These are phyloP conservation scores for Populus hybrid DNA, from an alignment of 441 rosid species.

Conservation along the genomic window DNA sequence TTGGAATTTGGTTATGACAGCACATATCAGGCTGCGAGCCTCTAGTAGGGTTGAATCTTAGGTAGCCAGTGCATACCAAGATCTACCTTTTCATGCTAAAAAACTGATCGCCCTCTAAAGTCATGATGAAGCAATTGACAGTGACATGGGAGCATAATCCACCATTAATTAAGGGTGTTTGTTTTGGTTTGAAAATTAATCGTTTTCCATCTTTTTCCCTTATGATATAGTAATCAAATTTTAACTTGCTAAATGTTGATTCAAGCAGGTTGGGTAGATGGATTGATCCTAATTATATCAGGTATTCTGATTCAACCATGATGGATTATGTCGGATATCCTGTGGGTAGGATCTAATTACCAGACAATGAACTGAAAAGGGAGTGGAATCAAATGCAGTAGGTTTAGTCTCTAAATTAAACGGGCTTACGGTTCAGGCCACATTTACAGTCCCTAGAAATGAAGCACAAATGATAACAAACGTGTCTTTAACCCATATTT, in stretches of 20 bases:
- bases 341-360: neutral
- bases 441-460: no score
- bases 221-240: no score
- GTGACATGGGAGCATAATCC: neutral
- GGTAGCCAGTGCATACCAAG: neutral
- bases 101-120: neutral
- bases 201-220: no score
- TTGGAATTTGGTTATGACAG: neutral
- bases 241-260: no score
- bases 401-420: no score
- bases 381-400: neutral
- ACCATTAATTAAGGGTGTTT: neutral
- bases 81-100: no score
- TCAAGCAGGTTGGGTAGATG: no score
- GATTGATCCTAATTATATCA: neutral
- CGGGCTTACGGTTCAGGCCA: no score
- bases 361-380: neutral
- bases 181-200: no score
- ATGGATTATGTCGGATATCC: neutral
- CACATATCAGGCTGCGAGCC: neutral
- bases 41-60: neutral
- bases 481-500: no score
- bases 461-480: no score
- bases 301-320: neutral
- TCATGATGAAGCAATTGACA: neutral